phyloP scores from a whole-genome alignment of 768 basidiomycete species.

The Neoboletus magnificus region DNA sequence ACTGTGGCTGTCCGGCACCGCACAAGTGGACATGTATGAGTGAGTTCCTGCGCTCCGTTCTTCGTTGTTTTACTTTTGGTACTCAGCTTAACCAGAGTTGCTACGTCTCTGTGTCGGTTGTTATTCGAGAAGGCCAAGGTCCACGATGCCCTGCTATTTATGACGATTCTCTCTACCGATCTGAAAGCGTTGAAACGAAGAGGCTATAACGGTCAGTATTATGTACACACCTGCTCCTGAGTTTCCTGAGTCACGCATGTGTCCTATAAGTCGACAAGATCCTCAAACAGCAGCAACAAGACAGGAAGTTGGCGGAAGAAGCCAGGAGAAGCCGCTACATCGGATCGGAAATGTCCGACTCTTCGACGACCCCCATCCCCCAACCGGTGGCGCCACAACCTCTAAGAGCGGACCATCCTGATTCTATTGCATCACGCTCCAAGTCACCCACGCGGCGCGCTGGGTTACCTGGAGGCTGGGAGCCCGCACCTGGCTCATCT shows the following conservation, averaged over 20 bases:
- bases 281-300: slow-evolving; percentile 75
- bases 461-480: slow-evolving; percentile 24
- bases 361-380: slow-evolving; percentile 1
- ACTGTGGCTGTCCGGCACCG: slow-evolving; percentile 72
- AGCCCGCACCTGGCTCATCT: slow-evolving; percentile 10
- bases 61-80: neutral
- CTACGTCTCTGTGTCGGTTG: slow-evolving; percentile 75
- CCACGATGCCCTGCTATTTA: slow-evolving; percentile 86
- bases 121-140: slow-evolving; percentile 76
- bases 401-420: neutral
- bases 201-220: slow-evolving; percentile 73
- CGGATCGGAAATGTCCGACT: slow-evolving; percentile 13
- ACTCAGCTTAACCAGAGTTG: slow-evolving; percentile 73
- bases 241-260: slow-evolving; percentile 8
- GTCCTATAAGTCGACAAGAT: slow-evolving; percentile 76
- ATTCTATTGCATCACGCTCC: slow-evolving; percentile 6
- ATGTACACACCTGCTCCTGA: neutral
- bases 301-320: slow-evolving; percentile 54
- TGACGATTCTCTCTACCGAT: slow-evolving; percentile 93
- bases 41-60: slow-evolving; percentile 39
- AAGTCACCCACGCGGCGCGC: slow-evolving; percentile 20
- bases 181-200: slow-evolving; percentile 74
- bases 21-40: slow-evolving; percentile 90
- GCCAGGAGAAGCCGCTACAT: slow-evolving; percentile 29
- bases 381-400: slow-evolving; percentile 18